Evolutionary conservation across 2,329 filamentous ascomycete genomes (phyloP).

Genomic region (Leptographium radiaticola): DNA sequence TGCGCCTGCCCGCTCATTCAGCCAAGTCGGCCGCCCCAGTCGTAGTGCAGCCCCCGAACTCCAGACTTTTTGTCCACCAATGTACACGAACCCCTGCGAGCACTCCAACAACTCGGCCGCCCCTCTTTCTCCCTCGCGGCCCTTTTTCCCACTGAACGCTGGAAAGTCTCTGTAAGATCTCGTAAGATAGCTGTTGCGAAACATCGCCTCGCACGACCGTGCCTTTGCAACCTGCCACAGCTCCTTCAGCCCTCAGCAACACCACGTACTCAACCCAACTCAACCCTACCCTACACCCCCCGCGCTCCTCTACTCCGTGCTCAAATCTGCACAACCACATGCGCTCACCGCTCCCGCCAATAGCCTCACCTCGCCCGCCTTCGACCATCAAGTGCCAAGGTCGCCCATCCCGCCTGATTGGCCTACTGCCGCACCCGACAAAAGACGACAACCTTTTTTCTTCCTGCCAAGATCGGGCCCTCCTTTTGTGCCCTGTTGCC

Average conservation of each 20-base stretch:
- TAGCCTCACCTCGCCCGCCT: not conserved
- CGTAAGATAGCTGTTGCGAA: no score
- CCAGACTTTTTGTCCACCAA: not conserved
- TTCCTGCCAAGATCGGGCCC: conserved; percentile 2
- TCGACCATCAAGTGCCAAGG: not conserved
- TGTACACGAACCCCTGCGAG: not conserved
- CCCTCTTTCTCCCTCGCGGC: not conserved
- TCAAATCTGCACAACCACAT: not conserved
- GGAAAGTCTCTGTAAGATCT: no score
- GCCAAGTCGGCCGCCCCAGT: not conserved
- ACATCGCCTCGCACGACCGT: no score
- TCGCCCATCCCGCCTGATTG: not conserved
- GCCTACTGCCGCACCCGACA: not conserved
- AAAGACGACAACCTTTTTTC: not conserved
- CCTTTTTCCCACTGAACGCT: no score
- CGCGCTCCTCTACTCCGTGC: not conserved
- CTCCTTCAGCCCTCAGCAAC: no score
- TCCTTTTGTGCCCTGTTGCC: not conserved
- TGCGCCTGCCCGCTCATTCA: not conserved
- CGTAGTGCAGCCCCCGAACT: not conserved
- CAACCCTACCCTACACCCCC: not conserved
- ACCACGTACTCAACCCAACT: not conserved
- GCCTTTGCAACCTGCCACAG: no score
- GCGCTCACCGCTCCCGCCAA: not conserved
- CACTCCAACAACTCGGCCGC: not conserved